These are phyloP conservation scores for Biscogniauxia sp. DNA, from an alignment of 2,329 filamentous ascomycete genomes.

Conservation along the genomic window DNA sequence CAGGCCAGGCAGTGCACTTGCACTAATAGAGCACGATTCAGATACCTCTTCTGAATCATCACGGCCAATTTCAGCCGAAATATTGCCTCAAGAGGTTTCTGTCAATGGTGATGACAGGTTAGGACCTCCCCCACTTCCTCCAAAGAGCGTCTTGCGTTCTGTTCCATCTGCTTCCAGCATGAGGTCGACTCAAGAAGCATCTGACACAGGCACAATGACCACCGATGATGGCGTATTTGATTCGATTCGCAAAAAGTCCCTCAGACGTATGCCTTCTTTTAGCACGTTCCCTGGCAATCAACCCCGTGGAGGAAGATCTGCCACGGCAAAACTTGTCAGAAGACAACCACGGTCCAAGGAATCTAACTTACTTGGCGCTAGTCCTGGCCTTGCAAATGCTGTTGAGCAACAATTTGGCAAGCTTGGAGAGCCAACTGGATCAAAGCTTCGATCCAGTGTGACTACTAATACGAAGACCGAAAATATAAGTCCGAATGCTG, in stretches of 20 bases:
- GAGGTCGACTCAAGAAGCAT: conserved; percentile 2
- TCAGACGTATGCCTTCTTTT: conserved; percentile 18
- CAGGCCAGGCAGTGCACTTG: conserved; percentile 8
- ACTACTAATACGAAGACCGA: conserved; percentile 15
- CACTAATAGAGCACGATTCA: conserved; percentile 6
- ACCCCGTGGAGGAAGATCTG: conserved; percentile 5
- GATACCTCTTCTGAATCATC: neutral
- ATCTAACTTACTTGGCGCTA: conserved; percentile 9
- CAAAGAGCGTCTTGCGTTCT: conserved; percentile 12
- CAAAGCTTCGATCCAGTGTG: conserved; percentile 10
- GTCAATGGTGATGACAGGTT: conserved; percentile 15
- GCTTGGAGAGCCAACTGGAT: conserved; percentile 3
- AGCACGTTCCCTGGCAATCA: conserved; percentile 14
- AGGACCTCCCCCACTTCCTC: conserved; percentile 5
- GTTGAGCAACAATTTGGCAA: conserved; percentile 19
- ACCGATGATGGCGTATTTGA: conserved; percentile 7
- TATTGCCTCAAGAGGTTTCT: neutral
- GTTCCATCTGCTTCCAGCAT: conserved; percentile 13
- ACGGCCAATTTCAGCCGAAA: neutral
- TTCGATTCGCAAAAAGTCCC: conserved; percentile 8
- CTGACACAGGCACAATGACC: neutral
- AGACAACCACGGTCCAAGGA: conserved; percentile 12
- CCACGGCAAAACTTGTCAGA: conserved; percentile 16
- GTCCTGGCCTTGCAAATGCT: conserved; percentile 12
- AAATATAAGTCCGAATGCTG: conserved; percentile 23